Evolutionary conservation across 805 yeast species (phyloP).

Genomic region (Candida ascalaphidarum): DNA sequence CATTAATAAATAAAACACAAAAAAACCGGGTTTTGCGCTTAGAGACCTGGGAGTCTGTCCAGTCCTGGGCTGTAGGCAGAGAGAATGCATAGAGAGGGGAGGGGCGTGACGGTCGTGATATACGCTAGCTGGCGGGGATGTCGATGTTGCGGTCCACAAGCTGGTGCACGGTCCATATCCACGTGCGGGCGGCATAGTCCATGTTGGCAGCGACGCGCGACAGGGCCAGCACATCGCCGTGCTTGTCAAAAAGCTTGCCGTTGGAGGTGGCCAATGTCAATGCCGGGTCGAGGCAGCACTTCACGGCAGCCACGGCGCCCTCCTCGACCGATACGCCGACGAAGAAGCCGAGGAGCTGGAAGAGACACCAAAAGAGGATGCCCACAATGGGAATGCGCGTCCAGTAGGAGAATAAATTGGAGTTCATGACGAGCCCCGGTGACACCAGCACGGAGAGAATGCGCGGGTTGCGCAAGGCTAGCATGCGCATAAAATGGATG

Average conservation of each 20-base stretch:
- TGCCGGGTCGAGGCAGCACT: constrained; percentile 49
- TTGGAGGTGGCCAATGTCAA: constrained; percentile 46
- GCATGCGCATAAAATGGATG: constrained; percentile 60
- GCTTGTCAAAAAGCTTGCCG: constrained; percentile 61
- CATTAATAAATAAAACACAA: no score
- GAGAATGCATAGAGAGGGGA: no score
- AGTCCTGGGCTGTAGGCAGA: no score
- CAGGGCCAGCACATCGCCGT: constrained; percentile 49
- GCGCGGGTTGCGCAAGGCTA: constrained; percentile 60
- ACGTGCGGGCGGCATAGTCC: constrained; percentile 57
- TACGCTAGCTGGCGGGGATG: constrained; percentile 9
- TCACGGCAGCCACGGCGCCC: constrained; percentile 59
- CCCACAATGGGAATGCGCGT: constrained; percentile 77
- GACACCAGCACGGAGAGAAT: constrained; percentile 60
- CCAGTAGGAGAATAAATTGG: constrained; percentile 69
- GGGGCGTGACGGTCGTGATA: no score
- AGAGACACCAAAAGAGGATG: constrained; percentile 58
- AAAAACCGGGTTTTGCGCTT: no score
- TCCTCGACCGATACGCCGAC: constrained; percentile 68
- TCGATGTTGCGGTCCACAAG: constrained; percentile 39
- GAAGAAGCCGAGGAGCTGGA: constrained; percentile 59
- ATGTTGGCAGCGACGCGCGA: constrained; percentile 47
- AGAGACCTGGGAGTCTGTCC: no score
- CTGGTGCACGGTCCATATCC: constrained; percentile 73
- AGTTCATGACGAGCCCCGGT: constrained; percentile 83